Evolutionary conservation across 2,329 filamentous ascomycete genomes (phyloP).

Genomic region (Harringtonia aguacate): DNA sequence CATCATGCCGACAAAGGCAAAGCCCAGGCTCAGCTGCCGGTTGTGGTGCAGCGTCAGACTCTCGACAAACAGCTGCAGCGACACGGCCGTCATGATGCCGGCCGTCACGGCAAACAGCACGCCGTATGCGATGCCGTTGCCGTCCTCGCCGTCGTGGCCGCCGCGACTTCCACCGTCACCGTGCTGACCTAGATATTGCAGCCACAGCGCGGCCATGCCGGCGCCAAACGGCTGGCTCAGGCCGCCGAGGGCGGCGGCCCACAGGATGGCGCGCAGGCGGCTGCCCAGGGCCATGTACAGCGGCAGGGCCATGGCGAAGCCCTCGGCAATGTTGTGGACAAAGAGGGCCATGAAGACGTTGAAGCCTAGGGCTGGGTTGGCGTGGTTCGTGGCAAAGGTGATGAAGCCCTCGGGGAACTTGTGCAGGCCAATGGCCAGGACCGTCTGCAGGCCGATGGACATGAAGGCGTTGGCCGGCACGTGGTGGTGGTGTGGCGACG

Average conservation of each 20-base stretch:
- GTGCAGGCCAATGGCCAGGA: slow-evolving; percentile 87
- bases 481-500: slow-evolving; percentile 70
- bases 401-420: slow-evolving; percentile 85
- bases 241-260: slow-evolving; percentile 75
- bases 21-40: slow-evolving; percentile 63
- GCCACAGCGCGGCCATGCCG: slow-evolving; percentile 74
- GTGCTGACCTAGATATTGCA: slow-evolving; percentile 51
- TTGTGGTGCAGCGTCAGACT: slow-evolving; percentile 74
- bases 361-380: slow-evolving; percentile 77
- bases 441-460: slow-evolving; percentile 90
- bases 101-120: slow-evolving; percentile 81
- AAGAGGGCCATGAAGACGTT: slow-evolving; percentile 92
- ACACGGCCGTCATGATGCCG: slow-evolving; percentile 93
- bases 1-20: slow-evolving; percentile 79
- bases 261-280: slow-evolving; percentile 70
- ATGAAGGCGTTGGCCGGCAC: slow-evolving; percentile 90
- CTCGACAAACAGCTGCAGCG: slow-evolving; percentile 80
- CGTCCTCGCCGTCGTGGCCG: slow-evolving; percentile 46
- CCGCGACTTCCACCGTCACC: slow-evolving; percentile 38
- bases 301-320: slow-evolving; percentile 86
- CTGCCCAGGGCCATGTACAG: slow-evolving; percentile 84
- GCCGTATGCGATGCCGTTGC: slow-evolving; percentile 54
- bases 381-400: slow-evolving; percentile 95
- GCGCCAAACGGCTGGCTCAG: slow-evolving; percentile 82
- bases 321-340: slow-evolving; percentile 97